phyloP scores from a whole-genome alignment of 306 rosid species.

The Sphenostylis stenocarpa region DNA sequence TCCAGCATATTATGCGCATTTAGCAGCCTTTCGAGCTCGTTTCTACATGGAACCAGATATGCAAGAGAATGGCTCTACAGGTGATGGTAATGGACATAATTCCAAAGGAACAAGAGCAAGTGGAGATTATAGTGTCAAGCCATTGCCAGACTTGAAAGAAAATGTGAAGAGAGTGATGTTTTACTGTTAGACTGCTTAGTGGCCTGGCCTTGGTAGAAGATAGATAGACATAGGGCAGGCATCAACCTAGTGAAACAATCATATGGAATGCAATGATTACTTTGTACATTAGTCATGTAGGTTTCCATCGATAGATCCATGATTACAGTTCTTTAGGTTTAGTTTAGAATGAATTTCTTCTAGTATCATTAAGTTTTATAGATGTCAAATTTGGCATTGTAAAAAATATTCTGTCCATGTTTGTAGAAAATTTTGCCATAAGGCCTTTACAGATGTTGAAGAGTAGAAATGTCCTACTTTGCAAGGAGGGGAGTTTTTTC shows the following conservation, averaged over 20 bases:
- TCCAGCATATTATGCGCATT: conserved; percentile 91
- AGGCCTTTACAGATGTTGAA: conserved; percentile 25
- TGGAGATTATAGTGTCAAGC: conserved; percentile 76
- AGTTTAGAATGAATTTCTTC: conserved; percentile 40
- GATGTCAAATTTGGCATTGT: conserved; percentile 38
- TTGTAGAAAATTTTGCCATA: conserved; percentile 45
- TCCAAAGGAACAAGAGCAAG: conserved; percentile 49
- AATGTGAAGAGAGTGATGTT: conserved; percentile 96
- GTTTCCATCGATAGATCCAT: conserved; percentile 32
- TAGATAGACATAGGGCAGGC: not conserved
- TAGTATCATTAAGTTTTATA: conserved; percentile 15
- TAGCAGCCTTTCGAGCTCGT: conserved; percentile 95
- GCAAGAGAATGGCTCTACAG: conserved; percentile 68
- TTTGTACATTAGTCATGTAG: conserved; percentile 37
- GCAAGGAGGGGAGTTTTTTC: conserved; percentile 4
- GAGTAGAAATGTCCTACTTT: conserved; percentile 16
- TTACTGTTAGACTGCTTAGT: conserved; percentile 56
- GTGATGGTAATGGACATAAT: conserved; percentile 47
- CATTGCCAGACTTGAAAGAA: conserved; percentile 89
- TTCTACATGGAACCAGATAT: conserved; percentile 87
- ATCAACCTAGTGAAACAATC: conserved; percentile 25
- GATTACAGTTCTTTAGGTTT: conserved; percentile 40
- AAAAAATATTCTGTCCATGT: conserved; percentile 40
- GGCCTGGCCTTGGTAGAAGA: conserved; percentile 19
- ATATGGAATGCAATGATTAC: conserved; percentile 32